Conservation (phyloP, 192 early-diverging fungal genomes). For the Gorgonomyces haynaldii region DNA sequence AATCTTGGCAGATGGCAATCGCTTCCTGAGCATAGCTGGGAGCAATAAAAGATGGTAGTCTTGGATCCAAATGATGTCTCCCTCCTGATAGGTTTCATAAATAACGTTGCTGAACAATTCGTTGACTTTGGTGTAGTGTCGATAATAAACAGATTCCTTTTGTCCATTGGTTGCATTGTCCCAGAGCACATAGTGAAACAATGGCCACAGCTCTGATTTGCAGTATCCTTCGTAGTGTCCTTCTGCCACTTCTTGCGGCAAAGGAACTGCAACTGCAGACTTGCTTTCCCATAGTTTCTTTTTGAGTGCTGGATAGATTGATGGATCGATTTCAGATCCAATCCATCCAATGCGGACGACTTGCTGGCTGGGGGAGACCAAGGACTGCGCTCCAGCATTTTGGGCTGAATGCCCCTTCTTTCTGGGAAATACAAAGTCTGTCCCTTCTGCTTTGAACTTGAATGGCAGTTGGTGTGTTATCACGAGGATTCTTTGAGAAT, state of each 20-base stretch:
- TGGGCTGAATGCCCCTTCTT: conserved; percentile 80
- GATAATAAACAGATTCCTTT: conserved; percentile 57
- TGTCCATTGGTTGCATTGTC: conserved; percentile 53
- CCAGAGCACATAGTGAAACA: conserved; percentile 93
- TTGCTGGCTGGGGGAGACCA: conserved; percentile 46
- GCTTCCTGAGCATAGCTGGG: conserved; percentile 30
- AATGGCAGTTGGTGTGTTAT: conserved; percentile 23
- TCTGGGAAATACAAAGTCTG: not conserved
- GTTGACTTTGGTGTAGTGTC: conserved; percentile 73
- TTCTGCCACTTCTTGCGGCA: conserved; percentile 55
- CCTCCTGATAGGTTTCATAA: conserved; percentile 54
- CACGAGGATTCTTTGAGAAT: conserved; percentile 15
- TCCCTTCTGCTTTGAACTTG: conserved; percentile 2
- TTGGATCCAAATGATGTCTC: conserved; percentile 63
- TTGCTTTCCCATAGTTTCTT: conserved; percentile 39
- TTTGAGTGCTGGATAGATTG: conserved; percentile 39
- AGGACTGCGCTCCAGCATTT: conserved; percentile 68
- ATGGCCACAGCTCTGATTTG: conserved; percentile 94
- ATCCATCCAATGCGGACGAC: too few species aligned
- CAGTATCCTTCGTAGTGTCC: conserved; percentile 97
- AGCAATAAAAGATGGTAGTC: conserved; percentile 46
- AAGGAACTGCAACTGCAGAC: conserved; percentile 64
- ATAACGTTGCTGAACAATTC: conserved; percentile 63
- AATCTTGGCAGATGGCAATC: conserved; percentile 31
- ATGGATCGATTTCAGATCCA: conserved; percentile 60